Evolutionary conservation across 1,284 basidiomycete genomes (phyloP).

Genomic region (Macrocybe sp.): DNA sequence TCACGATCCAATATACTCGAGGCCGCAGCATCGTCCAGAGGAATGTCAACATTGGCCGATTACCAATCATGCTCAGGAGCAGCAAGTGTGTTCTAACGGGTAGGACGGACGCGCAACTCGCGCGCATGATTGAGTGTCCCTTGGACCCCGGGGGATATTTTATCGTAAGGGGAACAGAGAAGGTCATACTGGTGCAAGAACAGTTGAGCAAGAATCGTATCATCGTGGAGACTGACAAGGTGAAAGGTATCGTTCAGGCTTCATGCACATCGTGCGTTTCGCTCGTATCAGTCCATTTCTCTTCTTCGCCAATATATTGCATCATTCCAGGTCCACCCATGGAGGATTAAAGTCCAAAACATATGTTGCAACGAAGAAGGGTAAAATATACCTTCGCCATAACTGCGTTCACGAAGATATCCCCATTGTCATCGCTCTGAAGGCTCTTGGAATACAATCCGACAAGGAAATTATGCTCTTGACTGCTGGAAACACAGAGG

Average conservation of each 20-base stretch:
- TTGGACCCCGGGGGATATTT: constrained; percentile 99
- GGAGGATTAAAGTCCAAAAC: constrained; percentile 98
- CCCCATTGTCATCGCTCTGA: constrained; percentile 94
- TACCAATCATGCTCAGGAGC: constrained; percentile 97
- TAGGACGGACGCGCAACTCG: constrained; percentile 76
- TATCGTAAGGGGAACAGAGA: constrained; percentile 98
- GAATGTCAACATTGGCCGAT: constrained; percentile 86
- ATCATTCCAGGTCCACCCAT: constrained; percentile 77
- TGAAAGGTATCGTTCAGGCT: constrained; percentile 91
- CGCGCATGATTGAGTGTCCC: constrained; percentile 94
- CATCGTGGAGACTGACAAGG: constrained; percentile 92
- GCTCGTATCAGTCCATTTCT: constrained; percentile 4
- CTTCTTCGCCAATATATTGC: constrained; percentile 1
- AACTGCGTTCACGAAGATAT: constrained; percentile 98
- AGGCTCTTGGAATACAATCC: constrained; percentile 94
- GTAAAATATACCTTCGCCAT: constrained; percentile 94
- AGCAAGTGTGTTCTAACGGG: constrained; percentile 90
- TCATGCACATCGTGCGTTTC: constrained; percentile 90
- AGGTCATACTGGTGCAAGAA: constrained; percentile 99
- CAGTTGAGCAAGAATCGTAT: constrained; percentile 99
- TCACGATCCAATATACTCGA: constrained; percentile 94
- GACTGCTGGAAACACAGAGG: constrained; percentile 90
- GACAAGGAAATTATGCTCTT: constrained; percentile 98
- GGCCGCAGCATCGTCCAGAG: constrained; percentile 87
- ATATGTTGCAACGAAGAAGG: constrained; percentile 94